Conservation (phyloP, 345 rosid species). For the Melastoma malabathricum region DNA sequence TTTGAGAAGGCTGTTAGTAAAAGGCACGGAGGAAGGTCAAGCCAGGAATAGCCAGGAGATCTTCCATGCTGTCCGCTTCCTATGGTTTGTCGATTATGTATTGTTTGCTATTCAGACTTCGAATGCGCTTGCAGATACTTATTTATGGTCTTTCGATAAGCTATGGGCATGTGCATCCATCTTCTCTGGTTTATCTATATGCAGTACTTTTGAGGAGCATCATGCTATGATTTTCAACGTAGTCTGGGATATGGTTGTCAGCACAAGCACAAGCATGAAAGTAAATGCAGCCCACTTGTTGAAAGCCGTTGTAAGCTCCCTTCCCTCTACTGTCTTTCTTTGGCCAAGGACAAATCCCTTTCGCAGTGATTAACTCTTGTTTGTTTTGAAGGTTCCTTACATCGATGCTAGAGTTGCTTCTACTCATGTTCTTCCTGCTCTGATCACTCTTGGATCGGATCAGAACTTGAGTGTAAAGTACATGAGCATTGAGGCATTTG, state of each 20-base stretch:
- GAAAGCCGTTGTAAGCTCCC: conserved; percentile 64
- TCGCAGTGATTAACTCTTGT: conserved; percentile 3
- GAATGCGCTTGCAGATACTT: neutral
- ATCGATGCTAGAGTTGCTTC: conserved; percentile 77
- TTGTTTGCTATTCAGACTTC: neutral
- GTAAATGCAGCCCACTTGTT: conserved; percentile 61
- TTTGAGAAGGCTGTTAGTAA: conserved; percentile 68
- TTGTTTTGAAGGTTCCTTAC: conserved; percentile 45
- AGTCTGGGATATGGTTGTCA: conserved; percentile 95
- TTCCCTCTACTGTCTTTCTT: conserved; percentile 8
- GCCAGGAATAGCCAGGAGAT: conserved; percentile 37
- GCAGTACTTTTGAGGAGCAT: conserved; percentile 77
- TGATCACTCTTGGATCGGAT: conserved; percentile 94
- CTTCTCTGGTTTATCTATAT: neutral
- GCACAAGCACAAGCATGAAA: conserved; percentile 68
- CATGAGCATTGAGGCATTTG: conserved; percentile 96
- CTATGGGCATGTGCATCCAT: neutral
- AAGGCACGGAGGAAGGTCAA: conserved; percentile 39
- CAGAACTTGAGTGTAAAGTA: conserved; percentile 79
- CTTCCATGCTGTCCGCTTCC: conserved; percentile 79
- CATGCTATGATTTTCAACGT: conserved; percentile 70
- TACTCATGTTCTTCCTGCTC: conserved; percentile 72
- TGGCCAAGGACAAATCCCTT: neutral
- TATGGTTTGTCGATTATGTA: conserved; percentile 43
- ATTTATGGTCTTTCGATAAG: neutral